Base-by-base conservation (phyloP, 1,284 basidiomycete genomes). In the Pholiota adiposa region DNA sequence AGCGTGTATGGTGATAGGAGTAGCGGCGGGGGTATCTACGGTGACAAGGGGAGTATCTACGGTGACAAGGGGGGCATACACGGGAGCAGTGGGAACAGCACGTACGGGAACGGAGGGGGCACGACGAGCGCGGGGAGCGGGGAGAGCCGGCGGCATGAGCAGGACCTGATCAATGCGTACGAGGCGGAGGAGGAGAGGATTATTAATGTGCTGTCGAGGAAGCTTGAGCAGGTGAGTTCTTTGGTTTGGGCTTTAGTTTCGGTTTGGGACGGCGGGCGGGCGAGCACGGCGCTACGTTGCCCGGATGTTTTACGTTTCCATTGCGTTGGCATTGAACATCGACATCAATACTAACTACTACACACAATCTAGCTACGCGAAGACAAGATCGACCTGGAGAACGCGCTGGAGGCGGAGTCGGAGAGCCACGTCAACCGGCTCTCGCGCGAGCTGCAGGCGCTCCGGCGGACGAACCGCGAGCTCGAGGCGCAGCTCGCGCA, bases 181-280 rank as follows among this genome's bases (percentile, higher is more conserved):
- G 91, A 94, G 67, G 92, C 91, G 4, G 92, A 94, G 74, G 92
- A 94, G 72, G 92, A 94, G 70, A 84, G 91, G 44, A 91, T 94
- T 59, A 90, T 92, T 62, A 93, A 93, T 65, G 79, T 89, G 9
- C 77, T 92, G 60, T 92, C 88, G 40, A 79, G 89, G 63, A 93
- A 91, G 70, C 78, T 92, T 58, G 91, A 93, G 76, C 82, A 89
- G 86, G 92, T 90, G 56, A 58, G 83, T 54, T 4, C 36, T 38
- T 16, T 12, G 23, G n/a, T n/a, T n/a, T n/a, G n/a, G n/a, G n/a
- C n/a, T n/a, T n/a, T n/a, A n/a, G n/a, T n/a, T n/a, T n/a, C n/a
- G n/a, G n/a, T n/a, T n/a, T n/a, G n/a, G n/a, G n/a, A n/a, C n/a
- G n/a, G n/a, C n/a, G n/a, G n/a, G n/a, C n/a, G n/a, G n/a, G n/a